phyloP scores from a whole-genome alignment of 192 early-diverging fungal genomes.

The Podila epicladia region DNA sequence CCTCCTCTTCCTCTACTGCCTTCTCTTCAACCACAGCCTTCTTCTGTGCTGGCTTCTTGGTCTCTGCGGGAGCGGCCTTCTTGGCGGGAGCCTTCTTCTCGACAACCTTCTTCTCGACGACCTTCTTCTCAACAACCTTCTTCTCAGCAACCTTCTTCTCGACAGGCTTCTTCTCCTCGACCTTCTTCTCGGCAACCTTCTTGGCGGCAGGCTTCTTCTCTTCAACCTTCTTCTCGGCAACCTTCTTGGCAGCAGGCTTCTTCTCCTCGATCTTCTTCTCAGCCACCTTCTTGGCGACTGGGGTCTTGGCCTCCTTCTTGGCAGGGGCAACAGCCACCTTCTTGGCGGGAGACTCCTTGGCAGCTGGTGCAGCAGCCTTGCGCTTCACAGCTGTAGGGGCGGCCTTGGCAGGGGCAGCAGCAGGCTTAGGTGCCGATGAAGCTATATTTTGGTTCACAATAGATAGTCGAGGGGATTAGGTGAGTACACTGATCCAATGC shows the following conservation, averaged over 20 bases:
- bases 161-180: slow-evolving; percentile 7
- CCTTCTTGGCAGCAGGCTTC: slow-evolving; percentile 24
- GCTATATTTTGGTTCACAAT: neutral
- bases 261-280: neutral
- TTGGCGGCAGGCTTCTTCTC: slow-evolving; percentile 36
- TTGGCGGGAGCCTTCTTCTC: slow-evolving; percentile 16
- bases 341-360: slow-evolving; percentile 34
- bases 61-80: slow-evolving; percentile 14
- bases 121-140: slow-evolving; percentile 50
- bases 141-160: slow-evolving; percentile 14
- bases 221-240: slow-evolving; percentile 31
- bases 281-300: slow-evolving; percentile 26
- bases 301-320: slow-evolving; percentile 51
- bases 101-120: slow-evolving; percentile 40
- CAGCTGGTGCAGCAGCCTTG: slow-evolving; percentile 31
- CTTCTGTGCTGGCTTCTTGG: slow-evolving; percentile 18
- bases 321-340: slow-evolving; percentile 32
- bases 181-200: slow-evolving; percentile 37
- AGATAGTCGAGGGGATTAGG: neutral
- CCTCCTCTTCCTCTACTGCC: slow-evolving; percentile 48
- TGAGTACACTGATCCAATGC: neutral
- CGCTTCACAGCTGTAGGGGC: slow-evolving; percentile 16
- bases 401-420: slow-evolving; percentile 1
- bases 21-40: slow-evolving; percentile 50
- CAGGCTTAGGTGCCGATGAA: slow-evolving; percentile 13